Evolutionary conservation across 768 basidiomycete genomes (phyloP).

Genomic region (Leccinum variicolor): DNA sequence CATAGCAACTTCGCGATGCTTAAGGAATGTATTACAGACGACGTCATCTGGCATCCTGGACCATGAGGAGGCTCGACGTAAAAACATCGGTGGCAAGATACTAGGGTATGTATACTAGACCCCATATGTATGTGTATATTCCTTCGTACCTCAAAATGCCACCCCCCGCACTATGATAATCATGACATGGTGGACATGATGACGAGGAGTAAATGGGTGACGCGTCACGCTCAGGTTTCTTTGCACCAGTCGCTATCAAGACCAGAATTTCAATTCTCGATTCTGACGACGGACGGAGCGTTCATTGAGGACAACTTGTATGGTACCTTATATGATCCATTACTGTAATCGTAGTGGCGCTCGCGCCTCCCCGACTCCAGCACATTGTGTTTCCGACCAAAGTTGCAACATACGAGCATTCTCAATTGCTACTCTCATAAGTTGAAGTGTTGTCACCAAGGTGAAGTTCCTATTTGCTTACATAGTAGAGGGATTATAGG

Average conservation of each 20-base stretch:
- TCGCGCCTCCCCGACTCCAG: too few species aligned
- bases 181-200: not conserved
- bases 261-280: not conserved
- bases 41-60: slow-evolving; percentile 98
- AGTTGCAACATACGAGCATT: too few species aligned
- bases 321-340: too few species aligned
- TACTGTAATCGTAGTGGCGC: too few species aligned
- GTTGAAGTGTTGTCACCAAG: too few species aligned
- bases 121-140: slow-evolving; percentile 21
- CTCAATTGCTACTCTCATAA: too few species aligned
- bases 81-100: slow-evolving; percentile 96
- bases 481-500: too few species aligned
- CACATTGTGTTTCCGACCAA: too few species aligned
- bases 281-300: too few species aligned
- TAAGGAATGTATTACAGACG: slow-evolving; percentile 49
- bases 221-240: not conserved
- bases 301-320: too few species aligned
- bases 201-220: not conserved
- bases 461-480: too few species aligned
- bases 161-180: not conserved
- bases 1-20: not conserved
- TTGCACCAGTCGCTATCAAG: not conserved
- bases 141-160: slow-evolving; percentile 7
- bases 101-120: slow-evolving; percentile 87
- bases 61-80: slow-evolving; percentile 98